Evolutionary conservation across 306 rosid species (phyloP), one percentile per base, ranked within the genome.

Genomic region (Citrullus colocynthis): DNA sequence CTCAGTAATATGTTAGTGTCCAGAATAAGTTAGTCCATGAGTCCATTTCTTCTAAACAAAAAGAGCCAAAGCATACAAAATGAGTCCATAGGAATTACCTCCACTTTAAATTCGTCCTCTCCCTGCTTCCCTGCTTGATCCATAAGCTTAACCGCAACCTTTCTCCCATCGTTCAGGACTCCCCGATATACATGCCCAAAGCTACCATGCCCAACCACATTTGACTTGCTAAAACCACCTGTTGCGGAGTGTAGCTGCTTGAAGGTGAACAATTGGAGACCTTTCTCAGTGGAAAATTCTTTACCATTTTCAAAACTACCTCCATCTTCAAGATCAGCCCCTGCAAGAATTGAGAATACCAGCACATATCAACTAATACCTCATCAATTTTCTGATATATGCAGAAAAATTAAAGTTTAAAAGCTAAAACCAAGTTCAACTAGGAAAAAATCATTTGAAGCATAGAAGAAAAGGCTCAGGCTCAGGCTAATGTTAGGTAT

Each of bases 171-270:
- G 51, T 77, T 85, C 44, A 95, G 90, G 75, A 95, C 91, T 67
- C 98, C 98, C 15, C 97, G 87, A 85, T 90, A 95, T 41, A 95
- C 98, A 28, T 83, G 81, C 57, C 97, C 98, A 64, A 90, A 95
- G 52, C 97, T 90, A 44, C 97, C 98, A 75, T 90, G 94, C 42
- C 97, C 98, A 60, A 90, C 85, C 81, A 95, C 97, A 80, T 90
- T 89, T 58, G 97, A 89, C 90, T 90, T 92, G 90, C 96, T 90
- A 85, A 92, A 95, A 55, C 96, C 92, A 34, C 93, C 86, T 3
- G 97, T 89, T 9, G 98, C 96, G 58, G 97, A 95, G 87, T 92
- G 90, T 49, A 95, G 88, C 83, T 92, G 98, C 92, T 92, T 92
- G 87, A 88, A 95, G 67, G 97, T 86, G 88, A 92, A 95, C 36